Conservation (phyloP, 208 protist genomes). For the Acanthamoeba healyi region DNA sequence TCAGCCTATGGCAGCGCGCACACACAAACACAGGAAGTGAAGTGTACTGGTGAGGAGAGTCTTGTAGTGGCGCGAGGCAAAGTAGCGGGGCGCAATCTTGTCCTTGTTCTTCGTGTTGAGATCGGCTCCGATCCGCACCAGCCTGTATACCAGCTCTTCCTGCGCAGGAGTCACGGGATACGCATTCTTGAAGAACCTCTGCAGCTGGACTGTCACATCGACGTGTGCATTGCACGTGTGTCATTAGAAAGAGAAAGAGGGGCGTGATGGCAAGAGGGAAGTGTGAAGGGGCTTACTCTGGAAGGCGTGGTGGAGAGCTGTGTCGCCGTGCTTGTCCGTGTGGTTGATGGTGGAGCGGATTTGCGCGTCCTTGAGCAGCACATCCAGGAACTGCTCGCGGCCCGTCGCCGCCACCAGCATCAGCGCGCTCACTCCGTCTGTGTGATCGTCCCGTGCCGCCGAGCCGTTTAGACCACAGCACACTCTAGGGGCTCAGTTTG, state of each 20-base stretch:
- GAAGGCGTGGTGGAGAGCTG: conserved; percentile 30
- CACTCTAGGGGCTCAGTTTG: no score
- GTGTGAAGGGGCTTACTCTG: not conserved
- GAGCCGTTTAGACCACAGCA: not conserved
- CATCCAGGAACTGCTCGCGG: conserved; percentile 4
- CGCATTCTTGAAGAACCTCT: conserved; percentile 24
- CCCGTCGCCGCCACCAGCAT: conserved; percentile 30
- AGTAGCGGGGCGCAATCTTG: not conserved
- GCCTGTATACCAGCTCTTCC: not conserved
- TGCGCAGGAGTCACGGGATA: conserved; percentile 41
- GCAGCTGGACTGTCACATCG: conserved; percentile 6
- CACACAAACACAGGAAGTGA: not conserved
- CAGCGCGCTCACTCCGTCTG: not conserved
- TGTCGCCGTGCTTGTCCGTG: conserved; percentile 12
- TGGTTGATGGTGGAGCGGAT: conserved; percentile 7
- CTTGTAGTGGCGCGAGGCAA: conserved; percentile 21
- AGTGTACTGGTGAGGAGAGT: not conserved
- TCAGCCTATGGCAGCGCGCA: no score
- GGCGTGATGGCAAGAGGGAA: not conserved
- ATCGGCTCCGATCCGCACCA: not conserved
- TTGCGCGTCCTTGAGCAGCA: not conserved
- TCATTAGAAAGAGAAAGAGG: not conserved
- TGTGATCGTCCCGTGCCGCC: no score
- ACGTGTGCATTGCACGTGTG: no score
- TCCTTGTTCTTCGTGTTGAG: conserved; percentile 10